Evolutionary conservation across 495 filamentous ascomycete species (phyloP).

Genomic region (Glonium stellatum): DNA sequence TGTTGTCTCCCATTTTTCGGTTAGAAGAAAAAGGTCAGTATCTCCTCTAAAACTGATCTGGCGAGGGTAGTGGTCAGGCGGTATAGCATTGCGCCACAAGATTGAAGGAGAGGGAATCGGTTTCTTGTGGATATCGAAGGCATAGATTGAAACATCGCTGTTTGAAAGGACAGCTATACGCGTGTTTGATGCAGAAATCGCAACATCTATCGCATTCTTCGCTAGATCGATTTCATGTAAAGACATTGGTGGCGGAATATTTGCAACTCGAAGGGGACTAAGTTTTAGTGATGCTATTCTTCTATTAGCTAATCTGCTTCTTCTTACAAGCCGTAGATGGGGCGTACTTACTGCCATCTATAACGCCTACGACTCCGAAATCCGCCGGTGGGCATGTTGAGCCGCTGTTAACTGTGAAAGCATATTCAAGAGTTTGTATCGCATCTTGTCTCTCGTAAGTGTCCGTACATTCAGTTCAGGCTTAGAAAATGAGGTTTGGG

Average conservation of each 20-base stretch:
- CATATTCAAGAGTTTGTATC: slow-evolving; percentile 60
- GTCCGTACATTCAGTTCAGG: background rate
- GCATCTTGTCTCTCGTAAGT: slow-evolving; percentile 26
- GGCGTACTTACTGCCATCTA: slow-evolving; percentile 63
- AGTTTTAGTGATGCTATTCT: slow-evolving; percentile 59
- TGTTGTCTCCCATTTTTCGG: slow-evolving; percentile 15
- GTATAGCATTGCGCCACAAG: slow-evolving; percentile 14
- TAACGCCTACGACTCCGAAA: slow-evolving; percentile 74
- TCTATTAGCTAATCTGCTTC: slow-evolving; percentile 11
- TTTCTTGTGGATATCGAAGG: slow-evolving; percentile 37
- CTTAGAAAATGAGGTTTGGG: background rate
- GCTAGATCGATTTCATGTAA: slow-evolving; percentile 62
- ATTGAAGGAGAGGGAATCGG: slow-evolving; percentile 38
- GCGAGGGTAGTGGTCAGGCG: slow-evolving; percentile 8
- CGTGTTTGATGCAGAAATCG: slow-evolving; percentile 59
- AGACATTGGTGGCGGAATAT: slow-evolving; percentile 89
- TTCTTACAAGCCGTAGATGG: background rate
- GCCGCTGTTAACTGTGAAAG: slow-evolving; percentile 59
- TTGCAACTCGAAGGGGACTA: slow-evolving; percentile 75
- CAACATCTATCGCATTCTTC: slow-evolving; percentile 63
- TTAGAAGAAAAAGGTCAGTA: slow-evolving; percentile 21
- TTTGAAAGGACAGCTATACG: slow-evolving; percentile 58
- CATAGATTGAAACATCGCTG: slow-evolving; percentile 22
- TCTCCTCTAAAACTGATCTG: slow-evolving; percentile 32
- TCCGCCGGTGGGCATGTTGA: slow-evolving; percentile 67